Percentiles rank a stretch among this genome's conserved stretches.
Conservation (phyloP, 108 stramenopile genomes). For the Nitzschia sp. region DNA sequence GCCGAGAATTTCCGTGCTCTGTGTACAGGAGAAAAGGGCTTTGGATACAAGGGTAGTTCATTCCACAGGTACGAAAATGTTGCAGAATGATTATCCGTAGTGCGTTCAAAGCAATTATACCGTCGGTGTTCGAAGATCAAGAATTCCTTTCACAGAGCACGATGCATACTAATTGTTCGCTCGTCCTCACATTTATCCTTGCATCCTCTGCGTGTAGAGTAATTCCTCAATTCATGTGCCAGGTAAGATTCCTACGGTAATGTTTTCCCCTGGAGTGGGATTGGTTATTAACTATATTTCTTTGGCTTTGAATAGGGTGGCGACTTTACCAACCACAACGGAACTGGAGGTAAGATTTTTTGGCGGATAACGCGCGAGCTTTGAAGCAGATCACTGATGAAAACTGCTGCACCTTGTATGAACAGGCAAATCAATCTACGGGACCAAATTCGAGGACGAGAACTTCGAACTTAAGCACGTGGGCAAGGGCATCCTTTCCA, state of each 20-base stretch:
- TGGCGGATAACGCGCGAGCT: background rate
- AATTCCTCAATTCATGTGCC: conserved; percentile 56
- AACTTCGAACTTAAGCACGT: conserved; percentile 91
- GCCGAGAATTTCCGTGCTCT: conserved; percentile 93
- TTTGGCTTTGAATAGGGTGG: too few relatives aligned
- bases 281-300: too few relatives aligned
- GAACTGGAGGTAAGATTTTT: conserved; percentile 85
- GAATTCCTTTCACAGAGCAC: too few relatives aligned
- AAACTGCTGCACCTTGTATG: background rate
- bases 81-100: background rate
- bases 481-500: conserved; percentile 77
- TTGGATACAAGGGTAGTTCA: conserved; percentile 87
- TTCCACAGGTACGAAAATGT: conserved; percentile 81
- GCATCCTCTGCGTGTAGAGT: conserved; percentile 22
- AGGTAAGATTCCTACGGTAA: conserved; percentile 14
- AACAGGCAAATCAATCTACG: conserved; percentile 43
- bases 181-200: too few relatives aligned
- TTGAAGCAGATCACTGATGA: background rate
- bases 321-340: conserved; percentile 95
- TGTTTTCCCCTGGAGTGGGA: background rate
- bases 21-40: conserved; percentile 95
- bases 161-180: too few relatives aligned
- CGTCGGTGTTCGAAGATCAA: background rate
- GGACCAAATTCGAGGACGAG: conserved; percentile 77
- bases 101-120: background rate